Evolutionary conservation across 1,139 yeast species (phyloP).

Genomic region (Pichia sp.): DNA sequence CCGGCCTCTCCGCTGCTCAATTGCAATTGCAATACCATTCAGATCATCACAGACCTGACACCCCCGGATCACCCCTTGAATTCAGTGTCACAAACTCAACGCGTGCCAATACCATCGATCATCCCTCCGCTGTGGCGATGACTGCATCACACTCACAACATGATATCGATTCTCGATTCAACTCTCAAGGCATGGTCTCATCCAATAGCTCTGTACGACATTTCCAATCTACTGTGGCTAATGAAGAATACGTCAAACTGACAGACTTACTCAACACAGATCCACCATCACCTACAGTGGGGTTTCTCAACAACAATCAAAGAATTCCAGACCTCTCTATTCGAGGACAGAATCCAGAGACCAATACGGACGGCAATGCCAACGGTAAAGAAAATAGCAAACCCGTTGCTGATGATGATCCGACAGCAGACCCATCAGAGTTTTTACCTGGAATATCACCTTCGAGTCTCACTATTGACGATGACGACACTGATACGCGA

Average conservation of each 20-base stretch:
- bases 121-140: not conserved
- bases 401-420: no score
- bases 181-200: slow-evolving; percentile 11
- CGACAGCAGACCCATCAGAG: no score
- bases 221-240: slow-evolving; percentile 28
- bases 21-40: no score
- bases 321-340: no score
- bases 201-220: slow-evolving; percentile 15
- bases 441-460: no score
- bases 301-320: no score
- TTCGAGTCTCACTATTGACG: no score
- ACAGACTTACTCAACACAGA: slow-evolving; percentile 49
- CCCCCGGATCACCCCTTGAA: slow-evolving; percentile 12
- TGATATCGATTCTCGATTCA: not conserved
- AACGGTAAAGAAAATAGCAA: no score
- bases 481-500: slow-evolving; percentile 18
- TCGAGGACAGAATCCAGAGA: no score
- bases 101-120: slow-evolving; percentile 5
- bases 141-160: not conserved
- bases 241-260: slow-evolving; percentile 53
- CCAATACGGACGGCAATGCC: no score
- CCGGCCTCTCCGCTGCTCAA: no score
- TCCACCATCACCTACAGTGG: slow-evolving; percentile 28
- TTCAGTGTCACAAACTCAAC: slow-evolving; percentile 7
- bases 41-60: no score